A percentile compares a stretch with the other conserved stretches of the same genome.
phyloP scores from a whole-genome alignment of 805 yeast genomes.

The Candida maris region DNA sequence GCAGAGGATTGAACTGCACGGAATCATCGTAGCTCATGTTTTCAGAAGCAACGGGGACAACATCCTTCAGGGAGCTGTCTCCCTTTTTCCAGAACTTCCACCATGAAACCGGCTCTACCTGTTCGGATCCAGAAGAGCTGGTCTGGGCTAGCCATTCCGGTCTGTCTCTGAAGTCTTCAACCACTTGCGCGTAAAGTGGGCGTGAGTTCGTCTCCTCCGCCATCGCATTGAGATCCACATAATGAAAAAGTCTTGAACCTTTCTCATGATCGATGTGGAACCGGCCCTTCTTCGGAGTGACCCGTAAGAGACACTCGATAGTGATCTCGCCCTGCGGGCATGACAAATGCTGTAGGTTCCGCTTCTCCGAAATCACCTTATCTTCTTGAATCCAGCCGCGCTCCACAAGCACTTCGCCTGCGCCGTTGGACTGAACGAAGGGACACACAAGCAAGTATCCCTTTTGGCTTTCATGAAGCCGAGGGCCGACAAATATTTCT shows the following conservation, averaged over 20 bases:
- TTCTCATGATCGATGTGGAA: conserved; percentile 67
- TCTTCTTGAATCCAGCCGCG: conserved; percentile 90
- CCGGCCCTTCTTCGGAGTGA: conserved; percentile 58
- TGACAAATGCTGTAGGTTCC: conserved; percentile 61
- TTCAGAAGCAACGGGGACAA: neutral
- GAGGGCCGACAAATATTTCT: conserved; percentile 91
- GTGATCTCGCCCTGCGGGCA: conserved; percentile 70
- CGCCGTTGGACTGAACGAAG: conserved; percentile 68
- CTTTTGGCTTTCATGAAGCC: conserved; percentile 63
- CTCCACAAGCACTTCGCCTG: conserved; percentile 74
- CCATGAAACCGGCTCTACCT: conserved; percentile 9
- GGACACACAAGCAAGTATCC: conserved; percentile 87
- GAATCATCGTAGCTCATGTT: conserved; percentile 21
- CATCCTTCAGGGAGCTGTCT: neutral
- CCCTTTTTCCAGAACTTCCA: conserved; percentile 30
- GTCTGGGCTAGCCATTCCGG: conserved; percentile 38
- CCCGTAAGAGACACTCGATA: conserved; percentile 69
- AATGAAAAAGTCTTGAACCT: conserved; percentile 67
- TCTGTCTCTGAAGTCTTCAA: conserved; percentile 64
- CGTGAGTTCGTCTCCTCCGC: conserved; percentile 59
- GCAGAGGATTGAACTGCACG: conserved; percentile 47
- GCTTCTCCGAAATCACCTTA: conserved; percentile 52
- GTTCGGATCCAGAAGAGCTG: neutral
- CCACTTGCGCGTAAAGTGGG: conserved; percentile 74
- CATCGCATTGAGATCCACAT: conserved; percentile 81